phyloP scores from a whole-genome alignment of 164 flowering plant species.

The Berberis thunbergii region DNA sequence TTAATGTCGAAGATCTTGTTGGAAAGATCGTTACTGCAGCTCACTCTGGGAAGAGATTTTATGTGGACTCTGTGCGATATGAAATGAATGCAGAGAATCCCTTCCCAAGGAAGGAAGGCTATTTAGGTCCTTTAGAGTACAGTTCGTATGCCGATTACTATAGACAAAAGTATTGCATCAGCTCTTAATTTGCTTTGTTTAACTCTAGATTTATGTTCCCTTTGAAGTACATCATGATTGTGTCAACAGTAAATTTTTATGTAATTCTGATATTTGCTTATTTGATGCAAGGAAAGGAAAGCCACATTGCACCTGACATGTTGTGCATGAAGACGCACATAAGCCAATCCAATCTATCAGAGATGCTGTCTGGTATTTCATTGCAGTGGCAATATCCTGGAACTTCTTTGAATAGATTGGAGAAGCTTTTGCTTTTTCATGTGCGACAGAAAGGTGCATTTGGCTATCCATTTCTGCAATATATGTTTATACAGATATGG shows the following conservation, averaged over 20 bases:
- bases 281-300: slow-evolving; percentile 24
- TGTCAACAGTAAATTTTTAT: background rate
- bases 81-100: slow-evolving; percentile 93
- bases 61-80: slow-evolving; percentile 79
- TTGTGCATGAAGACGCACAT: slow-evolving; percentile 37
- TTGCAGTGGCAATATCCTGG: slow-evolving; percentile 17
- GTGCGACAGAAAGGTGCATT: slow-evolving; percentile 41
- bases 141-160: slow-evolving; percentile 96
- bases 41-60: slow-evolving; percentile 98
- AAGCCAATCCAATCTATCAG: slow-evolving; percentile 21
- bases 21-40: slow-evolving; percentile 96
- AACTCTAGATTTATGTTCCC: background rate
- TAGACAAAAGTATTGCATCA: slow-evolving; percentile 62
- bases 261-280: slow-evolving; percentile 9
- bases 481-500: slow-evolving; percentile 58
- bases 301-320: slow-evolving; percentile 34
- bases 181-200: background rate
- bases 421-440: slow-evolving; percentile 31
- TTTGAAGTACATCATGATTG: background rate
- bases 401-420: slow-evolving; percentile 25
- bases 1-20: slow-evolving; percentile 47
- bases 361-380: slow-evolving; percentile 20
- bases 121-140: slow-evolving; percentile 95
- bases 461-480: slow-evolving; percentile 34
- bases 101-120: slow-evolving; percentile 98